These are phyloP conservation scores for Auricularia heimuer DNA, from an alignment of 768 basidiomycete genomes.

Conservation along the genomic window DNA sequence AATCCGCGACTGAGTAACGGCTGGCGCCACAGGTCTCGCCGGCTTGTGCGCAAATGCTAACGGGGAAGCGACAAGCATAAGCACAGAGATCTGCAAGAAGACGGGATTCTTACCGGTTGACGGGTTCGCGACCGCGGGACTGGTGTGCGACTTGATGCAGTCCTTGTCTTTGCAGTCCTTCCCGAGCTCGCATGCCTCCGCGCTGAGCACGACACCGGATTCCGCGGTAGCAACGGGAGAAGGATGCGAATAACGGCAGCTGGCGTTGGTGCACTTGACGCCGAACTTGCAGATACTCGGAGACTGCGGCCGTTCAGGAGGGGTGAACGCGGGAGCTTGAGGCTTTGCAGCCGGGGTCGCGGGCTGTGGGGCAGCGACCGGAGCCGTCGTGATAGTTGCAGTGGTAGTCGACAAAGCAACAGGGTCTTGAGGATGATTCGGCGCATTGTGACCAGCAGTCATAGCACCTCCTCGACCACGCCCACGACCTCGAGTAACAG, in stretches of 20 bases:
- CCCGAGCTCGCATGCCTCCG: slow-evolving; percentile 84
- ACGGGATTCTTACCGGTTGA: slow-evolving; percentile 3
- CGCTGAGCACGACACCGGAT: slow-evolving; percentile 89
- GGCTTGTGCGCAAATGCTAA: background rate
- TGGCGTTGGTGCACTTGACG: slow-evolving; percentile 80
- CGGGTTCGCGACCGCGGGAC: slow-evolving; percentile 68
- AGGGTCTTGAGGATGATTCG: background rate
- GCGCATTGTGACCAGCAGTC: background rate
- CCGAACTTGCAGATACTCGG: slow-evolving; percentile 91
- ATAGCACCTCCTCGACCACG: background rate
- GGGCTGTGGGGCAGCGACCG: slow-evolving; percentile 35
- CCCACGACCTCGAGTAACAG: background rate
- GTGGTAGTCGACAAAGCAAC: slow-evolving; percentile 11
- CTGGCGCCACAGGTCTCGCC: slow-evolving; percentile 8
- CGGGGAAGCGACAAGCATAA: slow-evolving; percentile 1
- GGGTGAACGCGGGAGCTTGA: slow-evolving; percentile 1
- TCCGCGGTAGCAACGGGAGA: slow-evolving; percentile 94
- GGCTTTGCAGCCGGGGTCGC: slow-evolving; percentile 1
- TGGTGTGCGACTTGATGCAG: slow-evolving; percentile 85
- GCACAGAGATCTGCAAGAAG: background rate
- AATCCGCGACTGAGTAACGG: slow-evolving; percentile 17
- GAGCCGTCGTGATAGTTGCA: slow-evolving; percentile 31
- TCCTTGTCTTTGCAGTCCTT: slow-evolving; percentile 89
- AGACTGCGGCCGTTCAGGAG: slow-evolving; percentile 63
- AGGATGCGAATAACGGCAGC: slow-evolving; percentile 89